Base-by-base conservation (phyloP, 31 red algal species). In the Bonnemaisonia californica region DNA sequence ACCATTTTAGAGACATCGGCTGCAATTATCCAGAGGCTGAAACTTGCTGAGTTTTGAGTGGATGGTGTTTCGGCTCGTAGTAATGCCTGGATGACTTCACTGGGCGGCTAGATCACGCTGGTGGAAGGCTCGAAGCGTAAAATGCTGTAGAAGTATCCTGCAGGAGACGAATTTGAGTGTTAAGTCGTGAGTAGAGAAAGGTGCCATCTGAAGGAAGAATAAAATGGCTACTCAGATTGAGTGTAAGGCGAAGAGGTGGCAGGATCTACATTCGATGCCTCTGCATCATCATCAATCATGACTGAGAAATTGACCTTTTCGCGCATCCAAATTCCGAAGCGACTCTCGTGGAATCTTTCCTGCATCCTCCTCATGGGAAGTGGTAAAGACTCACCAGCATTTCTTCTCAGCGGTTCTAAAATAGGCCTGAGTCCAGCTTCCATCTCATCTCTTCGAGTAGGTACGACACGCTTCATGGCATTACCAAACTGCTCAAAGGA, bases 401-500 rank as follows among this genome's bases (percentile, higher is more conserved):
- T 78, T 51, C 29, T 41, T 2, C 88, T 33, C 4, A 91, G 62
- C 41, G 32, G 68, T 5, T 70, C 66, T 36, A 91, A 41, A 1
- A 73, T 62, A 3, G 88, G 88, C 66, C 41, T 59, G 2, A 91
- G 73, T 4, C 73, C 54, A 8, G 23, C 71, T 60, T 91, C 88
- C 88, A 91, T 82, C 32, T 74, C 64, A 29, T 36, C 22, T 11
- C 71, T 48, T 60, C 47, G 45, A 27, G 45, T 41, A 4, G 88
- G 88, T 18, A 91, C 54, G 33, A 57, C 57, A 55, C 76, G 12
- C 37, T 78, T 65, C 88, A 91, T 91, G 13, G 72, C 74, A 16
- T 24, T 23, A 1, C 80, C 88, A 91, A 91, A 91, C 38, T 84
- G 73, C 33, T 91, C 79, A 22, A 83, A 84, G 29, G 58, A 60